Evolutionary conservation across 768 basidiomycete genomes (phyloP).

Genomic region (Hygrocybe punicea): DNA sequence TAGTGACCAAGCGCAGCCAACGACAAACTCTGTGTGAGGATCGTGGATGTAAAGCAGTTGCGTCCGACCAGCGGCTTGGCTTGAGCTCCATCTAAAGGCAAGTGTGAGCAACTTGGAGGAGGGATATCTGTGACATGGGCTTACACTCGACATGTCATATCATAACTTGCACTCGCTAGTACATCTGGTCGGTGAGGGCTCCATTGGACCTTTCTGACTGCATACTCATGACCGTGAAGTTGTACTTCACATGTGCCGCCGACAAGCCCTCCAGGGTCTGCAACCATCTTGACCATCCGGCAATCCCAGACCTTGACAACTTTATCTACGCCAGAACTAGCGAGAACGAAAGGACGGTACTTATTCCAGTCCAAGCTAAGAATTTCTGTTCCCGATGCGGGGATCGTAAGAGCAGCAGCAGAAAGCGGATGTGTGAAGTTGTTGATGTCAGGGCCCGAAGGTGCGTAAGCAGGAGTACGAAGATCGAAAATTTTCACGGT

Average conservation of each 20-base stretch:
- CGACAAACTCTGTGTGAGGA: slow-evolving; percentile 92
- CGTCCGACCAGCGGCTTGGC: slow-evolving; percentile 45
- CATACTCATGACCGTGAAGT: slow-evolving; percentile 84
- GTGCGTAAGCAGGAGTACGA: slow-evolving; percentile 58
- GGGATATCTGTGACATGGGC: slow-evolving; percentile 28
- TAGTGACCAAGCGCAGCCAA: slow-evolving; percentile 88
- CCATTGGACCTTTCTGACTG: slow-evolving; percentile 87
- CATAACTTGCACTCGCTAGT: slow-evolving; percentile 73
- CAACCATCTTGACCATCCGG: slow-evolving; percentile 68
- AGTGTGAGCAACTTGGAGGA: slow-evolving; percentile 5
- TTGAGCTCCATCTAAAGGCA: slow-evolving; percentile 68
- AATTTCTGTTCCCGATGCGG: slow-evolving; percentile 74
- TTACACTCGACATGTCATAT: slow-evolving; percentile 93
- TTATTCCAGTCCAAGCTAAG: slow-evolving; percentile 92
- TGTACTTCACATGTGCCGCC: slow-evolving; percentile 71
- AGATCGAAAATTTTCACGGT: slow-evolving; percentile 80
- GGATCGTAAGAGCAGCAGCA: slow-evolving; percentile 70
- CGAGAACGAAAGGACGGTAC: slow-evolving; percentile 74
- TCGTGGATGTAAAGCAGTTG: slow-evolving; percentile 72
- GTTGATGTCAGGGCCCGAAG: slow-evolving; percentile 47
- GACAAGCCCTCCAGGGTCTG: slow-evolving; percentile 45
- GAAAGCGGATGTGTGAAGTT: slow-evolving; percentile 65
- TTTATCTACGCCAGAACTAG: slow-evolving; percentile 78
- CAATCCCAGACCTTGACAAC: slow-evolving; percentile 79
- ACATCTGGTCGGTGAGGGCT: slow-evolving; percentile 73